These are phyloP conservation scores for Begonia loranthoides DNA, from an alignment of 306 rosid species.

Conservation along the genomic window DNA sequence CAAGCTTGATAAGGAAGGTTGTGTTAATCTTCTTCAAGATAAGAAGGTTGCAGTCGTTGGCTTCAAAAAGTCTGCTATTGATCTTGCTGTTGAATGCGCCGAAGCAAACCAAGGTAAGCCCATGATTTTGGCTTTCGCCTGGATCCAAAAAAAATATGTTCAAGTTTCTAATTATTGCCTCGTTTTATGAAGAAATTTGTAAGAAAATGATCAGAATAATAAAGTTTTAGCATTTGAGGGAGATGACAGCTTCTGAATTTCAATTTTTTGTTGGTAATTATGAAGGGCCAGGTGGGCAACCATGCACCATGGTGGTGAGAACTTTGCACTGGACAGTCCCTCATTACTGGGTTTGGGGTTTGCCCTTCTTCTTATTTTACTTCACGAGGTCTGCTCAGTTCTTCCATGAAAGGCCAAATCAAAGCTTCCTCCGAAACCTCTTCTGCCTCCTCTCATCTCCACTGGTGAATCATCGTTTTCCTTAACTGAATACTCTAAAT, in stretches of 20 bases:
- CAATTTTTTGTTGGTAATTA: neutral
- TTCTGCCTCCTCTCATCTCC: slow-evolving; percentile 37
- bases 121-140: neutral
- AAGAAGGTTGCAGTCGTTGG: slow-evolving; percentile 49
- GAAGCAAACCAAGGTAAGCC: slow-evolving; percentile 36
- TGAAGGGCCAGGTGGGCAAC: slow-evolving; percentile 18
- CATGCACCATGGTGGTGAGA: slow-evolving; percentile 62
- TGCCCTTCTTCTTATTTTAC: slow-evolving; percentile 53
- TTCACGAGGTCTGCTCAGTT: slow-evolving; percentile 55
- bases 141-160: neutral
- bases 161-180: no score
- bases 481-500: no score
- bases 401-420: slow-evolving; percentile 50
- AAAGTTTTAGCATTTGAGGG: no score
- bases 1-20: slow-evolving; percentile 30
- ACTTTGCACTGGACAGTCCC: slow-evolving; percentile 53
- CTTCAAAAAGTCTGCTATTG: slow-evolving; percentile 49
- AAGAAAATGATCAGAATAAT: no score
- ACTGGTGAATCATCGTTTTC: slow-evolving; percentile 17
- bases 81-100: slow-evolving; percentile 41
- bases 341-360: slow-evolving; percentile 54
- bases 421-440: slow-evolving; percentile 21
- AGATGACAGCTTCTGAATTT: neutral
- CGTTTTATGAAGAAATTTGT: no score
- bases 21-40: slow-evolving; percentile 23